Evolutionary conservation across 2,329 filamentous ascomycete genomes (phyloP).

Genomic region (Calonectria hongkongensis): DNA sequence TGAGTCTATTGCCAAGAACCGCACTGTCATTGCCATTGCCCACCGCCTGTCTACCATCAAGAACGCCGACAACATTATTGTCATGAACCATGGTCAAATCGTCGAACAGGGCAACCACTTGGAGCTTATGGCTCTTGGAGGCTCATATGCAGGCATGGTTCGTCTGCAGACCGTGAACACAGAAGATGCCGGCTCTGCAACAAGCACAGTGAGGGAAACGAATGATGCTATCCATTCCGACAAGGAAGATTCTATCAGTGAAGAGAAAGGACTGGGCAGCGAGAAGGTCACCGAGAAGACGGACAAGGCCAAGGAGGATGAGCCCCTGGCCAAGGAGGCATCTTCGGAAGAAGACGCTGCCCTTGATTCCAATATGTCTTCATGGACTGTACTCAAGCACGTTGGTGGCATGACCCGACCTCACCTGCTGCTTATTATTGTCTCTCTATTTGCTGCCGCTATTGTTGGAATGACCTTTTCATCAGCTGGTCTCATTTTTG

Average conservation of each 20-base stretch:
- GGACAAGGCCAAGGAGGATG: constrained; percentile 61
- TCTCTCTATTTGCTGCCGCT: constrained; percentile 65
- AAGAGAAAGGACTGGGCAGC: constrained; percentile 54
- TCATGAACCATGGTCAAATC: constrained; percentile 76
- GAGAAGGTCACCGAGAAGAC: constrained; percentile 60
- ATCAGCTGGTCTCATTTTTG: constrained; percentile 72
- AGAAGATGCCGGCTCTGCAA: constrained; percentile 55
- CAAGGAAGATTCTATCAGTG: constrained; percentile 61
- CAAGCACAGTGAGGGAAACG: constrained; percentile 57
- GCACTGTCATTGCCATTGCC: constrained; percentile 81
- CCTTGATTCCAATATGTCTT: constrained; percentile 63
- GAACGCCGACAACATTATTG: constrained; percentile 80
- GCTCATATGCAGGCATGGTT: constrained; percentile 73
- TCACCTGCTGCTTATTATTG: constrained; percentile 61
- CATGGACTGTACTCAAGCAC: constrained; percentile 62
- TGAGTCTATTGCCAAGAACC: constrained; percentile 66
- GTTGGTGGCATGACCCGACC: constrained; percentile 62
- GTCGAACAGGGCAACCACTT: constrained; percentile 79
- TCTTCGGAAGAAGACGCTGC: constrained; percentile 58
- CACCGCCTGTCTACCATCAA: constrained; percentile 77
- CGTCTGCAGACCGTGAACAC: constrained; percentile 63
- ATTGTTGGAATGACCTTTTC: constrained; percentile 74
- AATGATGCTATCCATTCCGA: constrained; percentile 65
- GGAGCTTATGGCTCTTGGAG: constrained; percentile 71
- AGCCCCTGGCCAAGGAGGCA: constrained; percentile 58